Base-by-base conservation (phyloP, 306 rosid genomes). In the Potentilla sterilis region DNA sequence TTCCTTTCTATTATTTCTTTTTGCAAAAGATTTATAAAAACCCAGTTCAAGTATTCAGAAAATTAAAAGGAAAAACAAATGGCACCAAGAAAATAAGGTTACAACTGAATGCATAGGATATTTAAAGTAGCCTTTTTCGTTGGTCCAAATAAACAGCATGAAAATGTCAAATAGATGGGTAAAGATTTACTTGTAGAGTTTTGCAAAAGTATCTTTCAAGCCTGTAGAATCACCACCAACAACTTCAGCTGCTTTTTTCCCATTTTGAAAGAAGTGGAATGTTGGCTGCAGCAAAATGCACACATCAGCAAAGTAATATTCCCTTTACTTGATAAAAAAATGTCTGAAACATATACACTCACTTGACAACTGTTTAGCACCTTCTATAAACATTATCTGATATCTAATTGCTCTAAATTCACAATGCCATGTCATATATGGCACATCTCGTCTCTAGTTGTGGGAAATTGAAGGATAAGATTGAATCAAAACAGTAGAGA, bases 241-340 rank as follows among this genome's bases (percentile, higher is more conserved):
- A 57, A 93, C 79, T 74, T 89, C 93, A 73, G 83, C 92, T 5
- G 87, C 89, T 86, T 82, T 88, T 84, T 81, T 87, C 46, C 97
- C 97, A 32, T 82, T 78, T 72, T 85, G 88, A 77, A 87, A 93
- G 91, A 93, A 88, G 38, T 93, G 88, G 68, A 91, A 82, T 18
- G 97, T 91, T 76, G 96, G 97, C 98, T 93, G 92, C 85, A 88
- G 63, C 22, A 83, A 79, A 70, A 62, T 48, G 24, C 67, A 77
- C 19, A 42, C 2, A 58, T 72, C 74, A 67, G 38, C 54, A 43
- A 40, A 75, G 16, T 43, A 34, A 12, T 15, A 4, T 15, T 52
- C 73, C 22, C 24, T 32, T 22, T 66, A 4, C 67, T 41, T 2
- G 16, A 38, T 13, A 16, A 14, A 66, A 37, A 1, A 2, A 51